Evolutionary conservation across 2,329 filamentous ascomycete species (phyloP).

Genomic region (Biscogniauxia marginata): DNA sequence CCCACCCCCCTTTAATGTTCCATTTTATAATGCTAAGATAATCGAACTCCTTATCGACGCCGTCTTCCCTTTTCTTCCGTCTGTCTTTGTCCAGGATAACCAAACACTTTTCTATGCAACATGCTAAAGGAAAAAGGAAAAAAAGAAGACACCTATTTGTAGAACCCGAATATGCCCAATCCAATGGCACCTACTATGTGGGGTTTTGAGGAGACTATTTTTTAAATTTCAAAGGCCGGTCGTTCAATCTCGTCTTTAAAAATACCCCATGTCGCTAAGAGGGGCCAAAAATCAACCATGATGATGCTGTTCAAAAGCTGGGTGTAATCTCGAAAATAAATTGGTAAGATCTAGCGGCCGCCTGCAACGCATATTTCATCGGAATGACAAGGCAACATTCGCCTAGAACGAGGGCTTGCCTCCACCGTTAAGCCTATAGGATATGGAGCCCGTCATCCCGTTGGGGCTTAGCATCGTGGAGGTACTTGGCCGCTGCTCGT

Average conservation of each 20-base stretch:
- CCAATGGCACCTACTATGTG: background rate
- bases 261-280: background rate
- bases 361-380: slow-evolving; percentile 16
- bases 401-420: slow-evolving; percentile 33
- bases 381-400: slow-evolving; percentile 23
- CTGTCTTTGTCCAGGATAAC: background rate
- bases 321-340: background rate
- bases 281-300: background rate
- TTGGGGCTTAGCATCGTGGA: slow-evolving; percentile 30
- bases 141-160: background rate
- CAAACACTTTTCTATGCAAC: background rate
- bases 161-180: background rate
- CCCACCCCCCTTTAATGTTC: background rate
- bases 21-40: background rate
- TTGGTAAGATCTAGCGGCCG: background rate
- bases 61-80: background rate
- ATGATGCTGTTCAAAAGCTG: background rate
- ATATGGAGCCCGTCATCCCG: slow-evolving; percentile 16
- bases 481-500: slow-evolving; percentile 27
- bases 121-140: slow-evolving; percentile 2
- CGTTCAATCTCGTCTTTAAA: background rate
- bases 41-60: background rate
- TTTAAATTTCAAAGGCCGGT: background rate
- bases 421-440: slow-evolving; percentile 29
- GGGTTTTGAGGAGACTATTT: background rate